A percentile compares a stretch with the other conserved stretches of the same genome.
phyloP scores from a whole-genome alignment of 495 filamentous ascomycete genomes.

The Daldinia concentrica region DNA sequence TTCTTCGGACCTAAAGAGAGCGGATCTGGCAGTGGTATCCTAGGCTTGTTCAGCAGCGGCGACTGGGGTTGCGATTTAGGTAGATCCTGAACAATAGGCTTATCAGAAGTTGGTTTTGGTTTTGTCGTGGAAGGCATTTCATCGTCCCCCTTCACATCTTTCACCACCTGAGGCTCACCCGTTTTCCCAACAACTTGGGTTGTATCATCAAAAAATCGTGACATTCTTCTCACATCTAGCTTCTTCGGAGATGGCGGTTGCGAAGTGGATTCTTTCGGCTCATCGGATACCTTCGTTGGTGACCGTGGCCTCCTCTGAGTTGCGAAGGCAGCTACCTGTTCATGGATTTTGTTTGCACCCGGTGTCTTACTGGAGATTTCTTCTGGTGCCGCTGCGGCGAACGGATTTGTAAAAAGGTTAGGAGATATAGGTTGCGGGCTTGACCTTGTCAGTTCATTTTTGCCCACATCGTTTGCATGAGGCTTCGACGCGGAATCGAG shows the following conservation, averaged over 20 bases:
- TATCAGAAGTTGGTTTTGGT: constrained; percentile 31
- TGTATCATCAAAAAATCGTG: constrained; percentile 58
- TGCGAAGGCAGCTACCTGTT: constrained; percentile 55
- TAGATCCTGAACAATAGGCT: constrained; percentile 22
- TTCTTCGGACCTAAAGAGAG: constrained; percentile 39
- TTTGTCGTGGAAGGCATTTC: constrained; percentile 16
- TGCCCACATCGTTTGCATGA: constrained; percentile 37
- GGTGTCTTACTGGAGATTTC: constrained; percentile 16
- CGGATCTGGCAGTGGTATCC: constrained; percentile 36
- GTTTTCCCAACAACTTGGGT: constrained; percentile 32
- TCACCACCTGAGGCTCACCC: constrained; percentile 28
- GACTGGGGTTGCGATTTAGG: constrained; percentile 33
- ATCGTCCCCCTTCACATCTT: constrained; percentile 24
- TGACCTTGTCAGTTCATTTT: constrained; percentile 37
- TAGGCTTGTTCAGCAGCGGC: constrained; percentile 35
- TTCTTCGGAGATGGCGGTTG: constrained; percentile 61
- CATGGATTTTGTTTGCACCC: constrained; percentile 53
- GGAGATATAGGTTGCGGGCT: constrained; percentile 48
- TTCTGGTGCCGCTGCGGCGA: constrained; percentile 11
- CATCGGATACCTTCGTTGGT: constrained; percentile 47
- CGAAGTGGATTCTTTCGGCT: constrained; percentile 48
- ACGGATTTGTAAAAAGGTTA: constrained; percentile 37
- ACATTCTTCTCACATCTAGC: constrained; percentile 63
- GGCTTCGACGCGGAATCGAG: constrained; percentile 21
- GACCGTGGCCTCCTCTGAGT: constrained; percentile 45